A percentile compares a stretch with the other conserved stretches of the same genome.
These are phyloP conservation scores for Phaffomyces opuntiae DNA, from an alignment of 805 yeast species.

Conservation along the genomic window DNA sequence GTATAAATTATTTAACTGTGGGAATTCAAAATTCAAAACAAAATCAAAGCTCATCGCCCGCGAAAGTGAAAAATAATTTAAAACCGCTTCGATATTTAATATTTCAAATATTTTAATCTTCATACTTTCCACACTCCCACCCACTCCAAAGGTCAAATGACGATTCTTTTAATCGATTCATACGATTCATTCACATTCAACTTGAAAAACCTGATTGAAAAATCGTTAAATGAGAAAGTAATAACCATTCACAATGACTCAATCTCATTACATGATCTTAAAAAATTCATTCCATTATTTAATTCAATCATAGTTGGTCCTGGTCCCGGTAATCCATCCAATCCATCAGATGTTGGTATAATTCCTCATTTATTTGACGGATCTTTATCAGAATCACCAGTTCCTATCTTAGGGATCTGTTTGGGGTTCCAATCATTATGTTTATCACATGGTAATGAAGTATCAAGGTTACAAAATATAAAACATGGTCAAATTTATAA, in stretches of 20 bases:
- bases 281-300: slow-evolving; percentile 40
- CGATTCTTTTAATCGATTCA: slow-evolving; percentile 75
- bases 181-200: slow-evolving; percentile 94
- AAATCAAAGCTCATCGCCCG: neutral
- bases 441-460: slow-evolving; percentile 47
- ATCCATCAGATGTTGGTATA: slow-evolving; percentile 61
- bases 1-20: no score
- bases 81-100: no score
- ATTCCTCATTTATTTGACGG: slow-evolving; percentile 48
- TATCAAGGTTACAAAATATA: slow-evolving; percentile 47
- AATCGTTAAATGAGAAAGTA: slow-evolving; percentile 36
- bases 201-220: slow-evolving; percentile 53
- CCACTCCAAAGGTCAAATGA: slow-evolving; percentile 22
- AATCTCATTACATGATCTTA: slow-evolving; percentile 30
- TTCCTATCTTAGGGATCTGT: slow-evolving; percentile 88
- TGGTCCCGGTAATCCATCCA: slow-evolving; percentile 89
- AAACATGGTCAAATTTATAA: slow-evolving; percentile 82
- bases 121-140: neutral
- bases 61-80: neutral
- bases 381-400: slow-evolving; percentile 16
- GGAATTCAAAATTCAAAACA: no score
- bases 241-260: slow-evolving; percentile 32
- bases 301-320: slow-evolving; percentile 89
- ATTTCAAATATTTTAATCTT: no score
- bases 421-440: slow-evolving; percentile 87